phyloP scores from a whole-genome alignment of 257 asterid genomes.

The Solanum bulbocastanum region DNA sequence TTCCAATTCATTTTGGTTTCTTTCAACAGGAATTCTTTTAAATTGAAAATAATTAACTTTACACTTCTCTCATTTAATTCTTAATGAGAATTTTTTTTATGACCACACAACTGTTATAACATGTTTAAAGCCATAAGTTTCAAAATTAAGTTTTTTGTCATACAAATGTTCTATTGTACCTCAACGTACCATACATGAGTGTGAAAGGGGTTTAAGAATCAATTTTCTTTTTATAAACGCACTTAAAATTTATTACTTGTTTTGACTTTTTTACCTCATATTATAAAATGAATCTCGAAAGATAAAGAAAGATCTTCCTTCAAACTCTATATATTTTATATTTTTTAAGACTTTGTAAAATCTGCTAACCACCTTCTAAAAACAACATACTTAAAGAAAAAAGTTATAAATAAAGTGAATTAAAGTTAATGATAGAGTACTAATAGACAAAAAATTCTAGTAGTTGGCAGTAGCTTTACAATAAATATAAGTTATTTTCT shows the following conservation, averaged over 20 bases:
- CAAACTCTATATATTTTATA: background rate
- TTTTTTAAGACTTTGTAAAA: background rate
- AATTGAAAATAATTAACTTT: background rate
- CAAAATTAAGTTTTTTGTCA: background rate
- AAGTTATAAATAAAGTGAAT: background rate
- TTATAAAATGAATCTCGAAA: background rate
- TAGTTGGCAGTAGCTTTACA: constrained; percentile 8
- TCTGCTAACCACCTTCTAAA: background rate
- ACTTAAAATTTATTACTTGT: background rate
- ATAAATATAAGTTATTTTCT: background rate
- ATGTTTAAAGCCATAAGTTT: background rate
- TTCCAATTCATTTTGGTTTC: background rate
- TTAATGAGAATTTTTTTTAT: background rate
- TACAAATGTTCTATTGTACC: no score
- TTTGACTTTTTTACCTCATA: background rate
- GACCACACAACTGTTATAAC: no score
- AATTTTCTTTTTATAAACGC: fast-evolving
- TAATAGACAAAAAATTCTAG: constrained; percentile 12
- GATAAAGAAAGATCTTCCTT: background rate
- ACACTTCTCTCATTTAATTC: no score
- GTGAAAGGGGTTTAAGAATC: background rate
- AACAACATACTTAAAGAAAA: background rate
- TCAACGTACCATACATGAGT: background rate
- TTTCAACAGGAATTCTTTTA: background rate
- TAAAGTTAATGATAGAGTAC: background rate